These are phyloP conservation scores for Trypanosoma brucei DNA, from an alignment of 208 protist species.

Conservation along the genomic window DNA sequence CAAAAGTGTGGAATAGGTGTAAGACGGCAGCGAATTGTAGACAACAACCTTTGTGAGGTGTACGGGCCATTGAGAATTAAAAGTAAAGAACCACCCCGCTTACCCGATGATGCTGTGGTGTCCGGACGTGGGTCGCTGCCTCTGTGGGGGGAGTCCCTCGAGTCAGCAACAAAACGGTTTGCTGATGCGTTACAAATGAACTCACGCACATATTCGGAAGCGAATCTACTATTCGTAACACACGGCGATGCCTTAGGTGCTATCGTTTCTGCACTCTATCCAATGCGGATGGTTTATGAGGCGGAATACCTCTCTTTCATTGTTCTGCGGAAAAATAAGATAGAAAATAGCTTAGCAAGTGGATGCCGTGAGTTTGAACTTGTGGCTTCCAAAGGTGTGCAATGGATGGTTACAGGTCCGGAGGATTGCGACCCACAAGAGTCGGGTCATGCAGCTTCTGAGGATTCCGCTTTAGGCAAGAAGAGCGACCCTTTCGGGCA, in stretches of 20 bases:
- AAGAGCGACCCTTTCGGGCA: too few relatives aligned
- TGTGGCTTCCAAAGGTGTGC: slow-evolving; percentile 38
- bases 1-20: slow-evolving; percentile 44
- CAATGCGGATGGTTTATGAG: slow-evolving; percentile 64
- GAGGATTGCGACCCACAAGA: background rate
- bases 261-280: slow-evolving; percentile 58
- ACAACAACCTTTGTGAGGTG: slow-evolving; percentile 71
- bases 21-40: slow-evolving; percentile 26
- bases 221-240: slow-evolving; percentile 57
- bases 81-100: slow-evolving; percentile 4
- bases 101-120: slow-evolving; percentile 6
- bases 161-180: slow-evolving; percentile 31
- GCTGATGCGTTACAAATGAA: slow-evolving; percentile 10
- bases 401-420: slow-evolving; percentile 36
- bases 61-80: slow-evolving; percentile 77
- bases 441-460: too few relatives aligned
- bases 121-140: slow-evolving; percentile 31
- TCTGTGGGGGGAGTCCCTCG: slow-evolving; percentile 66
- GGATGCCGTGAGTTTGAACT: slow-evolving; percentile 32
- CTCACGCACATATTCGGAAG: background rate
- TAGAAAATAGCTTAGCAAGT: background rate
- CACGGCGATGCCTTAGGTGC: slow-evolving; percentile 78
- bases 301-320: slow-evolving; percentile 74
- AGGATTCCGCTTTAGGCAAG: too few relatives aligned
- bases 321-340: slow-evolving; percentile 37